These are phyloP conservation scores for Cryptosporidium andersoni DNA, from an alignment of 169 alveolate species.

Conservation along the genomic window DNA sequence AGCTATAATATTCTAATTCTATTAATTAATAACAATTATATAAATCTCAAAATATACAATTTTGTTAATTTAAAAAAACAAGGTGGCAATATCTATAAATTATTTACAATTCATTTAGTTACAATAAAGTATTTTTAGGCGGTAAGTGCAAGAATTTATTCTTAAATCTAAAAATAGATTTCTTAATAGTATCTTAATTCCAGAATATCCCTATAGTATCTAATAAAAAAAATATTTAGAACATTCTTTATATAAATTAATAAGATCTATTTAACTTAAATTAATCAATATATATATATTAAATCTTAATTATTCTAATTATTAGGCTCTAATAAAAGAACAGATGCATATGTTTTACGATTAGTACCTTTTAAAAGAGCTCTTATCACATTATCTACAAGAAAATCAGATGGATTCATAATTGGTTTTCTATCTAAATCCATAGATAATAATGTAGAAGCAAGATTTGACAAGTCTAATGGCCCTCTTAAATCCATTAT, in stretches of 20 bases:
- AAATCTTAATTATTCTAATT: constrained; percentile 10
- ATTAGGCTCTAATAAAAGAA: constrained; percentile 12
- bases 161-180: too few species aligned
- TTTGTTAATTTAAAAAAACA: too few species aligned
- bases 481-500: constrained; percentile 39
- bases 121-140: too few species aligned
- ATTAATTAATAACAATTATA: too few species aligned
- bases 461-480: constrained; percentile 48
- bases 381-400: constrained; percentile 22
- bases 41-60: too few species aligned
- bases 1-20: too few species aligned
- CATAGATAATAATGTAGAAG: constrained; percentile 21
- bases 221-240: not conserved
- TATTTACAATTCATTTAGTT: too few species aligned
- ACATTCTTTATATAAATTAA: not conserved
- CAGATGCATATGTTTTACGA: constrained; percentile 43
- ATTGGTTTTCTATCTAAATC: constrained; percentile 49
- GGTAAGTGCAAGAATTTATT: too few species aligned
- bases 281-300: not conserved
- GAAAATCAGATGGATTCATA: constrained; percentile 21
- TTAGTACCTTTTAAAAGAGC: constrained; percentile 60
- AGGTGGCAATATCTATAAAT: too few species aligned
- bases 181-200: not conserved
- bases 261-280: not conserved
- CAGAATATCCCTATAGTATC: not conserved